Percentiles rank a stretch among this genome's conserved stretches.
Conservation (phyloP, 352 stramenopile genomes). For the Phytophthora rubi region DNA sequence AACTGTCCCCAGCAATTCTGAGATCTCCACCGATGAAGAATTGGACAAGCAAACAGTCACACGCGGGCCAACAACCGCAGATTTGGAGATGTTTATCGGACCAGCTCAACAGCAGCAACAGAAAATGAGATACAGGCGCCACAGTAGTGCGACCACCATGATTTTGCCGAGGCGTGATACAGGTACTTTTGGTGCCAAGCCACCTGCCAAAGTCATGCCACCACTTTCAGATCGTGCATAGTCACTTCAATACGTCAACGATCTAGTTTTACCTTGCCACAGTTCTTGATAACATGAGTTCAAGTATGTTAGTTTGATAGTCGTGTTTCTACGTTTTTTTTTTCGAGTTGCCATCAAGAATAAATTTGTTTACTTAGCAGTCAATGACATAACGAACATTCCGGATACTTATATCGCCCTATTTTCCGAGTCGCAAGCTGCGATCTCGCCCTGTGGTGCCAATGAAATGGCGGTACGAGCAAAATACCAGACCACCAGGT, state of each 20-base stretch:
- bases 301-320: not conserved
- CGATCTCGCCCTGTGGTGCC: not conserved
- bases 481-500: not conserved
- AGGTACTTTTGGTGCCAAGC: not conserved
- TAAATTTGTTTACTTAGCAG: not conserved
- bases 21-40: not conserved
- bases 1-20: not conserved
- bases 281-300: not conserved
- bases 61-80: conserved; percentile 12
- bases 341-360: not conserved
- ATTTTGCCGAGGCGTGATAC: not conserved
- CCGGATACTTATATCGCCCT: too few relatives aligned
- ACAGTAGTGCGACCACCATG: conserved; percentile 18
- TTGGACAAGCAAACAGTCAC: not conserved
- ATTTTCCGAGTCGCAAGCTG: not conserved
- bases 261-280: not conserved
- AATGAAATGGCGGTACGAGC: not conserved
- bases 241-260: not conserved
- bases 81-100: conserved; percentile 3
- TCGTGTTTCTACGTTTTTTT: not conserved
- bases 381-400: too few relatives aligned
- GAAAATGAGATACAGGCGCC: not conserved
- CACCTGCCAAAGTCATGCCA: not conserved
- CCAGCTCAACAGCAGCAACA: not conserved
- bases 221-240: not conserved